phyloP scores from a whole-genome alignment of 176 grass and related monocot species.

The Rhynchospora tenuis region DNA sequence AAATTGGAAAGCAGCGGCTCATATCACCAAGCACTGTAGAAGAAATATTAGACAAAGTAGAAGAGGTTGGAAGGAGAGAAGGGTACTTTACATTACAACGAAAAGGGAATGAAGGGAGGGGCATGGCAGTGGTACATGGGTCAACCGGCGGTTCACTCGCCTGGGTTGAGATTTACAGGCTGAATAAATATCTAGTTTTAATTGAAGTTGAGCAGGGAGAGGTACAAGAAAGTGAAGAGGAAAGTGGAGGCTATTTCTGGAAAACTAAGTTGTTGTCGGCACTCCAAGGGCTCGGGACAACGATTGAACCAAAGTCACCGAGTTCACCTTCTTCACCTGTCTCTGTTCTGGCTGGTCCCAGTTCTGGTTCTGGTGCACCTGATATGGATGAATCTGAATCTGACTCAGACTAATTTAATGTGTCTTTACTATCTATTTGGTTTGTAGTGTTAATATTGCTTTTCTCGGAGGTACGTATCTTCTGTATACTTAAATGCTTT shows the following conservation, averaged over 20 bases:
- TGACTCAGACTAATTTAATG: background rate
- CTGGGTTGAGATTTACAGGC: constrained; percentile 22
- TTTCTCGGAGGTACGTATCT: background rate
- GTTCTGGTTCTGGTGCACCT: background rate
- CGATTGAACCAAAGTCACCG: background rate
- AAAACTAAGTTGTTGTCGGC: constrained; percentile 18
- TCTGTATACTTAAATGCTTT: background rate
- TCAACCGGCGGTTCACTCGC: constrained; percentile 15
- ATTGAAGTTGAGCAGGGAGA: constrained; percentile 25
- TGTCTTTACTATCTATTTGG: background rate
- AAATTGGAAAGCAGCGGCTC: constrained; percentile 18
- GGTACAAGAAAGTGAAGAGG: background rate
- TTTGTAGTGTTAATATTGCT: constrained; percentile 4
- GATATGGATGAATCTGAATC: background rate
- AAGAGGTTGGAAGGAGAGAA: constrained; percentile 9
- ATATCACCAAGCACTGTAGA: background rate
- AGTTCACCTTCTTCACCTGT: constrained; percentile 13
- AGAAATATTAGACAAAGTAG: constrained; percentile 23
- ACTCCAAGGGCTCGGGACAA: background rate
- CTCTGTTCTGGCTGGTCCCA: background rate
- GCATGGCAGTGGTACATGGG: constrained; percentile 14
- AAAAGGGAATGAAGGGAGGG: constrained; percentile 20
- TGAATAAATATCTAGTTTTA: constrained; percentile 21
- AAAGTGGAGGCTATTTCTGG: constrained; percentile 20
- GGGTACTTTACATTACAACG: constrained; percentile 10